Base-by-base conservation (phyloP, 2,329 filamentous ascomycete genomes). In the Sordariomycetes sp. region DNA sequence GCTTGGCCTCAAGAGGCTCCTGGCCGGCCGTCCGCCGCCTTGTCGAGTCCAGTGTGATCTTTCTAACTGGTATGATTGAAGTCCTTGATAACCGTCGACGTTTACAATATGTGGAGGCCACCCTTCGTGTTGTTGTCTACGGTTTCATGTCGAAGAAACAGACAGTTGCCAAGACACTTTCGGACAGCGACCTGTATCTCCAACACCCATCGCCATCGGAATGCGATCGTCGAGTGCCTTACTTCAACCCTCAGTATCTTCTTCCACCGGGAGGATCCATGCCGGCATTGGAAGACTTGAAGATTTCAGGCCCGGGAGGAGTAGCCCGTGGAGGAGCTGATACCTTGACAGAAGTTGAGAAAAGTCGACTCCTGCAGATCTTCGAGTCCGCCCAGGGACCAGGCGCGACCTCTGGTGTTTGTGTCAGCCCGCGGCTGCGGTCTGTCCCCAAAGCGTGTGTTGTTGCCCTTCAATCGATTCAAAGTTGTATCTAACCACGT, bases 231-330 rank as follows among this genome's bases (percentile, higher is more conserved):
- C 34, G 54, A 25, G 54, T 55, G 35, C 54, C 34, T 4, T 55
- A 55, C 22, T 46, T 55, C 37, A 55, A 55, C 54, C 54, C 54
- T n/a, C 54, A 55, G 25, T 55, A 55, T 25, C 24, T 55, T n/a
- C 35, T 55, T 25, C 54, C 24, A 28, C 54, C 37, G 8, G 54
- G 54, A 11, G 54, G 35, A 28, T 55, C 54, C 18, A 55, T 55
- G 35, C 54, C 54, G 4, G 34, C 34, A 3, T 55, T 55, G 25
- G 54, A 55, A 28, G 35, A 46, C 11, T 32, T 55, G 37, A 16
- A 20, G 11, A 46, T 55, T n/a, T 46, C 37, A 43, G 54, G 32
- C 22, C 37, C 37, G 4, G n/a, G 37, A 43, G 34, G 16, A 5
- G n/a, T 43, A 2, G 37, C 18, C n/a, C 12, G 18, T 20, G 43